Conservation (phyloP, 1,284 basidiomycete genomes). For the Porogramme epimiltina region DNA sequence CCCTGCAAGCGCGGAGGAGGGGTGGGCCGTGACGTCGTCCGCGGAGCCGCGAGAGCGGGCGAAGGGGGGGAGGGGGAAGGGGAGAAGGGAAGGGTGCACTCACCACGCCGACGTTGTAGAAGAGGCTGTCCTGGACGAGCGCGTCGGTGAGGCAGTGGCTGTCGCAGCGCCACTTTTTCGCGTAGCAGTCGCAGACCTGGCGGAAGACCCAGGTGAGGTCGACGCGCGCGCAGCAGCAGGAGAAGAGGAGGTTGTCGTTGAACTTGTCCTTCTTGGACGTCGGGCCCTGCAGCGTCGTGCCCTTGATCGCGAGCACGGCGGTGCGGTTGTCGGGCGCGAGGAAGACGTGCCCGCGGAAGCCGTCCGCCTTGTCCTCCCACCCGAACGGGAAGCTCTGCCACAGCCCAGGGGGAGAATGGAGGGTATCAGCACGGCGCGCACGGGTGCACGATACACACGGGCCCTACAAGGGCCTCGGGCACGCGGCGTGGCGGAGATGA, state of each 20-base stretch:
- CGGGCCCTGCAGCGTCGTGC: constrained; percentile 82
- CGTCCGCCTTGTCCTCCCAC: constrained; percentile 81
- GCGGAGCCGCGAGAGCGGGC: too few relatives aligned
- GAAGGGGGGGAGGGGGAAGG: too few relatives aligned
- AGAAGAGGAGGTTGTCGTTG: constrained; percentile 97
- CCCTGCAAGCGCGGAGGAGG: constrained; percentile 42
- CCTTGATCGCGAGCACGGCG: constrained; percentile 92
- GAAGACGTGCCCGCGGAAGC: constrained; percentile 93
- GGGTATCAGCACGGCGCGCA: background rate
- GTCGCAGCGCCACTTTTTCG: constrained; percentile 74
- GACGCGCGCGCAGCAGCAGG: constrained; percentile 95
- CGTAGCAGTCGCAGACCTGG: constrained; percentile 91
- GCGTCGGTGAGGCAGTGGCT: constrained; percentile 83
- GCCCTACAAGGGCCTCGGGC: too few relatives aligned
- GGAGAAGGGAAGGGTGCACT: constrained; percentile 30
- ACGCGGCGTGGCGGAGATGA: background rate
- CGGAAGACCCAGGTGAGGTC: constrained; percentile 82
- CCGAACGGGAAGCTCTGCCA: constrained; percentile 89
- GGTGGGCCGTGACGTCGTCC: background rate
- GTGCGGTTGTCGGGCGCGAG: constrained; percentile 80
- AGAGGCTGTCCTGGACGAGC: constrained; percentile 87
- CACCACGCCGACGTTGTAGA: constrained; percentile 84
- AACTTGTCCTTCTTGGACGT: constrained; percentile 93
- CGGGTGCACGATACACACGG: background rate
- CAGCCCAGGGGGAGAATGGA: background rate